phyloP scores from a whole-genome alignment of 495 filamentous ascomycete genomes.

The Cladorrhinum samala region DNA sequence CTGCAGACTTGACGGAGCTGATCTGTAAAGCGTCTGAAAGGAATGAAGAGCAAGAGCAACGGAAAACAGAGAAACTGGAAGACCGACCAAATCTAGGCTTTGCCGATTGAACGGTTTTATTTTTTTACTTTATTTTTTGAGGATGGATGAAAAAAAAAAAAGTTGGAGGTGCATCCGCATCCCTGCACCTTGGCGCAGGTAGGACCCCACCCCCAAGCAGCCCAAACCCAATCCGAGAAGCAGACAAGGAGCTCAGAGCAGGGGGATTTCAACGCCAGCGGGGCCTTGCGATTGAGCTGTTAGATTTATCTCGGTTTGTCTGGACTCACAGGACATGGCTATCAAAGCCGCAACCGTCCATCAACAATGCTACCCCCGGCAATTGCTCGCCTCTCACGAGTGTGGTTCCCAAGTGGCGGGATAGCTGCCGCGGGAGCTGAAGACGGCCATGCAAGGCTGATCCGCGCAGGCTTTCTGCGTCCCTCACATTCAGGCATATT shows the following conservation, averaged over 20 bases:
- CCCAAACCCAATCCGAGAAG: background rate
- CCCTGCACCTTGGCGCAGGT: background rate
- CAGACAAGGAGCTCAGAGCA: too few species aligned
- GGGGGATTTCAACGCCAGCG: too few species aligned
- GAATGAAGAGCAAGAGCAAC: too few species aligned
- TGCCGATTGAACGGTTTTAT: too few species aligned
- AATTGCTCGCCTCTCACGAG: conserved; percentile 53
- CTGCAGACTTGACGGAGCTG: background rate
- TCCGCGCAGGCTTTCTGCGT: conserved; percentile 74
- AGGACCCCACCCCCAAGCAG: background rate
- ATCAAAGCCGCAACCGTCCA: background rate
- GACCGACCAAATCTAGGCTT: too few species aligned
- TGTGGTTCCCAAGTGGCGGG: conserved; percentile 76
- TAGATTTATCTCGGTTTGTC: too few species aligned
- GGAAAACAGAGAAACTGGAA: too few species aligned
- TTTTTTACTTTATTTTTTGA: too few species aligned
- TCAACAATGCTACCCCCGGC: conserved; percentile 18
- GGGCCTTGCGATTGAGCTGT: background rate
- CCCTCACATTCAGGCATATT: conserved; percentile 89
- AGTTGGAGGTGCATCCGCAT: background rate
- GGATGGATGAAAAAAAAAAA: background rate
- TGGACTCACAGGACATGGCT: too few species aligned
- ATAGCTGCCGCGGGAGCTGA: conserved; percentile 46
- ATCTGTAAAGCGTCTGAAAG: background rate
- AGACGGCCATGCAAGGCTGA: conserved; percentile 68